Percentiles rank a stretch among this genome's conserved stretches.
phyloP scores from a whole-genome alignment of 768 basidiomycete genomes.

The Coprinopsis cinerea region DNA sequence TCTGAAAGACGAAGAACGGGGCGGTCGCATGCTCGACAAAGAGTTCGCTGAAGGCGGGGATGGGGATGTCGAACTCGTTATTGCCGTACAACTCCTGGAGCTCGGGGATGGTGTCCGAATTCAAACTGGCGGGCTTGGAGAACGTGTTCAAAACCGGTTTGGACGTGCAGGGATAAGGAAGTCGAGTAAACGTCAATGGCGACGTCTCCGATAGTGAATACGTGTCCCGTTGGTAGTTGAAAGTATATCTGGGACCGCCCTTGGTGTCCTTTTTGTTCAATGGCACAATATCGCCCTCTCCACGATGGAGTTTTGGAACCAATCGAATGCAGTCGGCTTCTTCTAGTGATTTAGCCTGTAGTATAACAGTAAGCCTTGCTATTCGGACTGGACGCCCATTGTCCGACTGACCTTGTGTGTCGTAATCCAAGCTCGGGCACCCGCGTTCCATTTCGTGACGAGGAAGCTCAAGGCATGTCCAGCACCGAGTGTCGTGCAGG shows the following conservation, averaged over 20 bases:
- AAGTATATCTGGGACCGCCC: constrained; percentile 66
- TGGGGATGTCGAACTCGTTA: constrained; percentile 96
- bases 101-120: constrained; percentile 38
- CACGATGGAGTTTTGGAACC: constrained; percentile 74
- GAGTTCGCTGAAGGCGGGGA: constrained; percentile 88
- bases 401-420: constrained; percentile 59
- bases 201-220: constrained; percentile 62
- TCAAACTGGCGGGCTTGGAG: constrained; percentile 51
- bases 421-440: constrained; percentile 73
- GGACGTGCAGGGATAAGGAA: constrained; percentile 83
- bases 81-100: constrained; percentile 72
- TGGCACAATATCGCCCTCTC: constrained; percentile 84
- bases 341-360: constrained; percentile 56
- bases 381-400: background rate
- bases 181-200: constrained; percentile 62
- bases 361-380: constrained; percentile 1
- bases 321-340: constrained; percentile 80
- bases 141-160: constrained; percentile 66
- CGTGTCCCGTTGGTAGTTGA: constrained; percentile 93
- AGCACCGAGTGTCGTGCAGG: constrained; percentile 76
- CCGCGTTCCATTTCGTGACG: constrained; percentile 83
- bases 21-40: constrained; percentile 96
- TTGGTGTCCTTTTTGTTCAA: constrained; percentile 55
- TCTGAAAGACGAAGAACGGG: constrained; percentile 98
- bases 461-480: constrained; percentile 92